Base-by-base conservation (phyloP, 2,329 filamentous ascomycete genomes). In the Alternaria solani region DNA sequence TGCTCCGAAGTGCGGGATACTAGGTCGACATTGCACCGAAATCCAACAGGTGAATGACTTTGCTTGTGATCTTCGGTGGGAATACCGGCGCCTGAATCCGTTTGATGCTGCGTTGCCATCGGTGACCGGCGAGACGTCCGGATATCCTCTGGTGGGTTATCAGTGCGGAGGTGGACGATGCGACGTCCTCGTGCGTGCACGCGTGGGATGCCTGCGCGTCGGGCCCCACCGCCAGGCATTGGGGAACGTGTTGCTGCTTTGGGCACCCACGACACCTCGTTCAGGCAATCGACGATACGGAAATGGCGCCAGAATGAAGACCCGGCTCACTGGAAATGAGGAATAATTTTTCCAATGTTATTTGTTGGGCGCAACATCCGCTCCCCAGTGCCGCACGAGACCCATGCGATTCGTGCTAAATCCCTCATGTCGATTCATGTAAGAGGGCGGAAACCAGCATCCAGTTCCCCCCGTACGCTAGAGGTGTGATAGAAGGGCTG, bases 401-500 rank as follows among this genome's bases (percentile, higher is more conserved):
- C 51, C 57, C 48, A 64, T 51, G 63, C 60, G 59, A 65, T 59
- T 61, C 49, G 52, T 54, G 56, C 41, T 47, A 61, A 64, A 57
- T 60, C 48, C 55, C 59, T 47, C 59, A 58, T 26, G 41, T 44
- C 55, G 58, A 68, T 63, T 68, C 66, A 59, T 63, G 66, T 61
- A 62, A 59, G 51, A 48, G 11, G 43, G 66, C 71, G 73, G 73
- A 69, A 64, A 58, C 63, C 61, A 70, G 53, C 46, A 30, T 42
- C 25, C 32, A 52, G 43, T 68, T 72, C 72, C 73, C 72, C 74
- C 73, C 74, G 73, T 71, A 61, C 66, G 65, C 73, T 73, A 75
- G 47, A 54, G 57, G 56, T 42, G 42, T 54, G 51, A 61, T 65
- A 41, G 62, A 46, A 51, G 55, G 23, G 57, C 57, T 51, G 62